These are phyloP conservation scores for Tricholoma furcatifolium DNA, from an alignment of 768 basidiomycete species.

Conservation along the genomic window DNA sequence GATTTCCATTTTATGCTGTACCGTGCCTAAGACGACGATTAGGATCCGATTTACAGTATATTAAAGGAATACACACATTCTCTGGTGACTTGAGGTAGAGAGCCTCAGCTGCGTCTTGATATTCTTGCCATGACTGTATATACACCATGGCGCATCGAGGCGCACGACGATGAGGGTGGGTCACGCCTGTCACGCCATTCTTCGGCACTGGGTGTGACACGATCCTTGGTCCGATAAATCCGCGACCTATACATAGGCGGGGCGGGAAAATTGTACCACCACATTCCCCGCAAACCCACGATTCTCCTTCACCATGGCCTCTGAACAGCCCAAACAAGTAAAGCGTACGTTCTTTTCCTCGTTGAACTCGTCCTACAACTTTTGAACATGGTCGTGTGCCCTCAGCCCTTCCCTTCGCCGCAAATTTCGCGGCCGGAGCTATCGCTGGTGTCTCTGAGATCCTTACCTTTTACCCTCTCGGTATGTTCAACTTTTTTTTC, in stretches of 20 bases:
- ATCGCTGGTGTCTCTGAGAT: conserved; percentile 91
- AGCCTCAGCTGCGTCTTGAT: conserved; percentile 85
- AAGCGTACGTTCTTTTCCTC: conserved; percentile 12
- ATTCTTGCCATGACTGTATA: conserved; percentile 88
- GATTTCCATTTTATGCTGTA: conserved; percentile 93
- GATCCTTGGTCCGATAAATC: conserved; percentile 20
- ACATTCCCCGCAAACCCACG: not conserved
- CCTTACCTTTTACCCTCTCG: conserved; percentile 86
- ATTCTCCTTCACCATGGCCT: conserved; percentile 18
- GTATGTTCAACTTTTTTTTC: conserved; percentile 40
- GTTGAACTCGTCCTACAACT: not conserved
- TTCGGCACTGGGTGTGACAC: conserved; percentile 8
- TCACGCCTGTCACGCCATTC: conserved; percentile 19
- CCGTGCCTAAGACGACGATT: conserved; percentile 56
- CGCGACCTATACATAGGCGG: conserved; percentile 7
- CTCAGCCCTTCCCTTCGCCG: conserved; percentile 77
- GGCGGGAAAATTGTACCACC: conserved; percentile 6
- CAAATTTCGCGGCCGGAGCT: conserved; percentile 93
- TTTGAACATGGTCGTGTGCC: conserved; percentile 7
- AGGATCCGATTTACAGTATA: not conserved
- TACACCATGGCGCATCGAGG: conserved; percentile 75
- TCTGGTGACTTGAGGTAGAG: conserved; percentile 80
- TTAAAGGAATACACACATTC: conserved; percentile 46
- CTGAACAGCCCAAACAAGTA: conserved; percentile 31
- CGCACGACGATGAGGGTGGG: conserved; percentile 18